These are phyloP conservation scores for Pezicula neosporulosa DNA, from an alignment of 2,329 filamentous ascomycete genomes.

Conservation along the genomic window DNA sequence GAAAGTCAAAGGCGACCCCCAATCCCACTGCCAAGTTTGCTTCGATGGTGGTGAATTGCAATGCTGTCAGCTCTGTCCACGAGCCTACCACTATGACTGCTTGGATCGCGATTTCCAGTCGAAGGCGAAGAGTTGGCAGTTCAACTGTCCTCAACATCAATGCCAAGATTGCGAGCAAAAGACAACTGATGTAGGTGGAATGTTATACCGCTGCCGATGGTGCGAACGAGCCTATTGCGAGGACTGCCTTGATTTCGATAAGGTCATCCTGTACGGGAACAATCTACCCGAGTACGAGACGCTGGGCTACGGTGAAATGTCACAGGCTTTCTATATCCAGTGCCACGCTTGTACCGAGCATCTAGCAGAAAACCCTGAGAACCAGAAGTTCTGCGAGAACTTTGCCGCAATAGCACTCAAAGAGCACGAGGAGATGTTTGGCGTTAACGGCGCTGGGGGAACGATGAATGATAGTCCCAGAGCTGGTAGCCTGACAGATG, in stretches of 20 bases:
- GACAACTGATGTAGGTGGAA: conserved; percentile 37
- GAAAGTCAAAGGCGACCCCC: conserved; percentile 41
- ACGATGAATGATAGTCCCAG: conserved; percentile 7
- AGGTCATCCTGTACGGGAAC: conserved; percentile 45
- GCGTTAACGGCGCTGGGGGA: background rate
- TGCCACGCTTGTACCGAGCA: conserved; percentile 41
- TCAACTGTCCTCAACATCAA: conserved; percentile 52
- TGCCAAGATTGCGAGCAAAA: conserved; percentile 50
- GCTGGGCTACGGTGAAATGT: conserved; percentile 37
- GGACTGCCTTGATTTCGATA: conserved; percentile 52
- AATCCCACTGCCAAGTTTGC: conserved; percentile 49
- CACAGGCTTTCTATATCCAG: conserved; percentile 48
- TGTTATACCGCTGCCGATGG: conserved; percentile 48
- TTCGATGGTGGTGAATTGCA: conserved; percentile 44
- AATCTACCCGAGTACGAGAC: conserved; percentile 48
- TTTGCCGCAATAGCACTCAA: conserved; percentile 21
- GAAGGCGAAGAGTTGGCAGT: conserved; percentile 42
- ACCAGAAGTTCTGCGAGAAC: conserved; percentile 24
- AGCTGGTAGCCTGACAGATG: conserved; percentile 26
- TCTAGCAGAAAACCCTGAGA: conserved; percentile 26
- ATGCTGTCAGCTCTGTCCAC: conserved; percentile 48
- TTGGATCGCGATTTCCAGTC: conserved; percentile 35
- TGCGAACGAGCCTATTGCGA: conserved; percentile 55
- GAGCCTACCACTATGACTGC: conserved; percentile 50
- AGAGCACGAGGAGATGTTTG: conserved; percentile 15